A percentile compares a stretch with the other conserved stretches of the same genome.
Conservation (phyloP, 306 rosid genomes). For the Sesbania bispinosa region DNA sequence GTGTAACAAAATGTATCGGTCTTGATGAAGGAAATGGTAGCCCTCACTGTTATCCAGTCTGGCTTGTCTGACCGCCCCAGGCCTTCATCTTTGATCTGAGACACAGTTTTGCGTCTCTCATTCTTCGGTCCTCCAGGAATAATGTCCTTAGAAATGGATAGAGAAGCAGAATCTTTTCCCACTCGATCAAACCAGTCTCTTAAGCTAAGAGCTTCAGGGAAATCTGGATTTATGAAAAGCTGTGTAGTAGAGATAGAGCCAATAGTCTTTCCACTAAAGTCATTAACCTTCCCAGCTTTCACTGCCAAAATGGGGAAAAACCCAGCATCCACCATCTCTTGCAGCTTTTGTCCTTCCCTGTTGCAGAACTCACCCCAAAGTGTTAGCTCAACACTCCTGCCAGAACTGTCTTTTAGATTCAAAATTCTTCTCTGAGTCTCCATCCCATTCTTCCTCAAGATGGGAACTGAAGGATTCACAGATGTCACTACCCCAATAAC, state of each 20-base stretch:
- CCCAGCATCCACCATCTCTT: conserved; percentile 65
- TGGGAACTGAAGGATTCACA: conserved; percentile 85
- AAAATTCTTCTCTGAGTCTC: conserved; percentile 88
- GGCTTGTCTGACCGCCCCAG: conserved; percentile 91
- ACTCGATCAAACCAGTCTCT: conserved; percentile 80
- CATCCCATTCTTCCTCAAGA: conserved; percentile 96
- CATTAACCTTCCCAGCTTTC: conserved; percentile 87
- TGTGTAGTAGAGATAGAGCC: conserved; percentile 89
- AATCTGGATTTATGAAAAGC: conserved; percentile 84
- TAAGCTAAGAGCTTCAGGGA: conserved; percentile 60
- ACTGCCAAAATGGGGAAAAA: conserved; percentile 76
- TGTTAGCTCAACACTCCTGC: conserved; percentile 78
- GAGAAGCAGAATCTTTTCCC: conserved; percentile 64
- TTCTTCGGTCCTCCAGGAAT: conserved; percentile 61
- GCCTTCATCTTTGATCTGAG: conserved; percentile 95
- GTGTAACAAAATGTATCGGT: conserved; percentile 88
- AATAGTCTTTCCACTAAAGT: conserved; percentile 86
- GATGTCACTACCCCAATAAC: conserved; percentile 75
- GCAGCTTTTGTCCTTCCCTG: conserved; percentile 86
- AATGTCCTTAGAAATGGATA: conserved; percentile 76
- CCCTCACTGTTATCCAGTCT: conserved; percentile 89
- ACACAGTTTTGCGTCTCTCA: conserved; percentile 80
- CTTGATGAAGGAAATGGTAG: conserved; percentile 79
- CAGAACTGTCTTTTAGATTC: conserved; percentile 78
- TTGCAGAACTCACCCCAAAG: conserved; percentile 98